Evolutionary conservation across 2,329 filamentous ascomycete species (phyloP).

Genomic region (Setomelanomma holmii): DNA sequence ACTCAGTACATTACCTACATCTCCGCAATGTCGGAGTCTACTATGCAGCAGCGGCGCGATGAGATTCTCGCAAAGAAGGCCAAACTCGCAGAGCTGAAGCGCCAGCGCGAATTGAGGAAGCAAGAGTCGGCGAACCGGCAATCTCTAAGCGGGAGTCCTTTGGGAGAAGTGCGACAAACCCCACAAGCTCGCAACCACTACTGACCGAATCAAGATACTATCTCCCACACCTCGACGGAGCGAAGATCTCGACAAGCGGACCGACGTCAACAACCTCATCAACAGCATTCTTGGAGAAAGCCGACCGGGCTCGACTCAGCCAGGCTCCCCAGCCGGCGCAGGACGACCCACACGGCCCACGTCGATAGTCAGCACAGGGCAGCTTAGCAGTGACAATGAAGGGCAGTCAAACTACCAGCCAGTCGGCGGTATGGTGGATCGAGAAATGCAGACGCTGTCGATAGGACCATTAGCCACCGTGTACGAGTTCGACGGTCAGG

Average conservation of each 20-base stretch:
- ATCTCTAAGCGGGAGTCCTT: constrained; percentile 64
- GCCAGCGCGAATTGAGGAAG: constrained; percentile 83
- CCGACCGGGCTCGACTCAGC: constrained; percentile 71
- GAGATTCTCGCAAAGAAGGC: constrained; percentile 97
- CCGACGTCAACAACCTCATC: constrained; percentile 81
- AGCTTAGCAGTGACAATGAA: constrained; percentile 74
- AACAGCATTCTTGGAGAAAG: constrained; percentile 82
- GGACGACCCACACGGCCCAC: constrained; percentile 76
- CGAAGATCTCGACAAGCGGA: constrained; percentile 68
- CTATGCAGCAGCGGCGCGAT: constrained; percentile 84
- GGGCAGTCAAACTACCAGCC: constrained; percentile 35
- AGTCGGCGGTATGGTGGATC: constrained; percentile 41
- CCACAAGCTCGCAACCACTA: constrained; percentile 2
- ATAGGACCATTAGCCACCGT: constrained; percentile 77
- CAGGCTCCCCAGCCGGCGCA: constrained; percentile 53
- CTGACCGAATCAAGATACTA: constrained; percentile 60
- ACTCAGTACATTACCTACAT: constrained; percentile 5
- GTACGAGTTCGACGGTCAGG: constrained; percentile 80
- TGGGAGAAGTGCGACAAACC: constrained; percentile 69
- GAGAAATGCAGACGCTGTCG: constrained; percentile 71
- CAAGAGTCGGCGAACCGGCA: constrained; percentile 75
- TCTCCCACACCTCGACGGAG: constrained; percentile 72
- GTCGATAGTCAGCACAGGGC: constrained; percentile 82
- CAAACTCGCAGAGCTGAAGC: constrained; percentile 94
- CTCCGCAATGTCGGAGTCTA: constrained; percentile 48